Base-by-base conservation (phyloP, 768 basidiomycete species). In the Auriscalpium orientale region DNA sequence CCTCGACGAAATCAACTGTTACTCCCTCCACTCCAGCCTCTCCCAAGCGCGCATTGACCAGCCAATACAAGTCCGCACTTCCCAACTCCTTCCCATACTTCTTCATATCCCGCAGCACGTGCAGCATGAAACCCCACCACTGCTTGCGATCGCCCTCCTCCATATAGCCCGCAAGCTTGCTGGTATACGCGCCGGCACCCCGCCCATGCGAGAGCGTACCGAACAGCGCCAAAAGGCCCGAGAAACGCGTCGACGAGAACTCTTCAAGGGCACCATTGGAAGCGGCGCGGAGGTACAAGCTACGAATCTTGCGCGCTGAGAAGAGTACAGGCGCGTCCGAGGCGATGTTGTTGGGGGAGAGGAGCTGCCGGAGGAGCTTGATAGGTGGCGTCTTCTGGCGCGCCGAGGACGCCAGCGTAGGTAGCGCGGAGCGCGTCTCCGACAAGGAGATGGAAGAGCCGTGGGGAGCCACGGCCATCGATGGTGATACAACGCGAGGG, bases 61-160 rank as follows among this genome's bases (percentile, higher is more conserved):
- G 64, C 85, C 85, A 87, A 66, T 80, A 87, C 49, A 74, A 72
- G 64, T 87, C 83, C n/a, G 75, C 71, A 45, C 70, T 67, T 15
- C 57, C 65, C 35, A 69, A 59, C 9, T 56, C 15, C 55, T 71
- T 65, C 38, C 67, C 70, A n/a, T 69, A 56, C 37, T 58, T 55
- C 38, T 65, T 60, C 66, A 83, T 84, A 62, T 79, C 76, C 37
- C 63, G 66, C 9, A 72, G 73, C 11, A 85, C 61, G 51, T 73
- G 69, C 46, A 74, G 49, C 11, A 84, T 66, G 50, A 83, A 73
- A 15, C 70, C 43, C 85, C 84, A 86, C 62, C 79, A 74, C 8
- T 68, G 63, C 47, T 66, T 65, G 38, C 56, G 54, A 1, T 64
- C 37, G 18, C 49, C 22, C n/a, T 57, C 52, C 4, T 56, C 56